phyloP scores from a whole-genome alignment of 1,284 basidiomycete species.

The Golubevia pallescens region DNA sequence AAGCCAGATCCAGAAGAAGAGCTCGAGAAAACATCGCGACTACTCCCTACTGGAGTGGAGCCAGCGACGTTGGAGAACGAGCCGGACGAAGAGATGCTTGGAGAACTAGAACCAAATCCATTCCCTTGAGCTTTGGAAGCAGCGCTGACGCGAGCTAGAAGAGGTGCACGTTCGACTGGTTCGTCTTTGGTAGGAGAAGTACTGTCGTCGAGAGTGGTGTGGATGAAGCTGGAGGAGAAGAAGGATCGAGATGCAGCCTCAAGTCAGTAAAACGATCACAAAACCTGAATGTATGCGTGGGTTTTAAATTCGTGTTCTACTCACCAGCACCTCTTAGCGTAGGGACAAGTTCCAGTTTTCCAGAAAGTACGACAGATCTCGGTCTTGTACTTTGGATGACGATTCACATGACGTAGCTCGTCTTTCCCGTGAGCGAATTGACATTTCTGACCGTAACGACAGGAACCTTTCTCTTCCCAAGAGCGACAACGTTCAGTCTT shows the following conservation, averaged over 20 bases:
- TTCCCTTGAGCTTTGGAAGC: constrained; percentile 3
- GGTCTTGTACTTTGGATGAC: constrained; percentile 92
- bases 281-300: too few species aligned
- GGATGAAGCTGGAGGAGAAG: constrained; percentile 1
- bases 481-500: constrained; percentile 90
- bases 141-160: constrained; percentile 3
- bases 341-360: constrained; percentile 86
- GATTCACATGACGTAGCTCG: constrained; percentile 77
- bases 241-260: too few species aligned
- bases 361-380: constrained; percentile 90
- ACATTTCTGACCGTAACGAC: constrained; percentile 83
- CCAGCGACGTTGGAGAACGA: too few species aligned
- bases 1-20: too few species aligned
- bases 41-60: too few species aligned
- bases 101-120: background rate
- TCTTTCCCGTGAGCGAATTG: constrained; percentile 89
- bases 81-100: too few species aligned
- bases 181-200: background rate
- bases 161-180: background rate
- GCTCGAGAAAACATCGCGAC: too few species aligned
- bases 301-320: too few species aligned
- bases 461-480: constrained; percentile 90
- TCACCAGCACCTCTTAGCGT: constrained; percentile 79
- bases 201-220: constrained; percentile 6
- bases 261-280: too few species aligned